Base-by-base conservation (phyloP, 805 yeast genomes). In the Nakazawaea ernobii region DNA sequence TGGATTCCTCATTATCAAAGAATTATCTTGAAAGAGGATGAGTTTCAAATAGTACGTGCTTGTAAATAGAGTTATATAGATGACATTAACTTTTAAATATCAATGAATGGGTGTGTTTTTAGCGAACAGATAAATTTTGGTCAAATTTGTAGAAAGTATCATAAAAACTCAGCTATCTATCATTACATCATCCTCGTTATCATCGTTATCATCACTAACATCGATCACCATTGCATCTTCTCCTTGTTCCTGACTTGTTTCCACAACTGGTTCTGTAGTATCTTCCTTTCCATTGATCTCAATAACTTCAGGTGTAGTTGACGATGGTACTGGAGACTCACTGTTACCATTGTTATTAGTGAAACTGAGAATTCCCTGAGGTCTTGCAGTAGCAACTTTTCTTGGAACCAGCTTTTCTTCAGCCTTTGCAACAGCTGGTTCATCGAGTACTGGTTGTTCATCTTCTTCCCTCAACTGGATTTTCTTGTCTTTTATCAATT, bases 401-500 rank as follows among this genome's bases (percentile, higher is more conserved):
- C 13, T 14, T 9, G 9, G 15, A 14, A 13, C 33, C 17, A 26
- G 20, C 10, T 10, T 20, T 10, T 33, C 32, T 14, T 35, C 29
- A n/a, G 3, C n/a, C 24, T 33, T n/a, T n/a, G 3, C 36, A 4
- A 15, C 8, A 10, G 15, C 35, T 13, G 20, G 32, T 29, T 42
- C 36, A 3, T n/a, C 26, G 35, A 20, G 27, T 14, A 15, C 11
- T 15, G 15, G 28, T 13, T 32, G 32, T 29, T 42, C 36, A 1
- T n/a, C 26, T 35, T 36, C 28, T 38, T 48, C 46, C 10, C 47
- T 49, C 17, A 61, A 57, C 35, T 55, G 61, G 3, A 77, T 68
- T 49, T 63, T 62, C 39, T 74, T 72, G 30, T 68, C 65, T 28
- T 67, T 65, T 6, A 79, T 66, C 2, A 82, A 66, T 15, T 73